phyloP scores from a whole-genome alignment of 2,329 filamentous ascomycete genomes.

The Xylaria hypoxylon region DNA sequence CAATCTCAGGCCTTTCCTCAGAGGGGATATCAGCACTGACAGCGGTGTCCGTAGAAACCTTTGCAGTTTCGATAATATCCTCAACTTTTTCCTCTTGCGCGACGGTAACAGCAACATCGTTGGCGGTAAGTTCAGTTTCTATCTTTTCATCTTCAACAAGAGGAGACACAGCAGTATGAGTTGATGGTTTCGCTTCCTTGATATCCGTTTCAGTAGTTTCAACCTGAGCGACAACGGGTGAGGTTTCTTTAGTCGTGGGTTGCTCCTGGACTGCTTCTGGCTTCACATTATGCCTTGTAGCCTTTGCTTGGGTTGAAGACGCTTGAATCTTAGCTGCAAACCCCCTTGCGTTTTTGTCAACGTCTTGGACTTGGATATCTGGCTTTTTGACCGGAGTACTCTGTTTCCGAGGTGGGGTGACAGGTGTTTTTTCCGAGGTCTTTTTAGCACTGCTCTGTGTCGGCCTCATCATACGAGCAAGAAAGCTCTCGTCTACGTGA shows the following conservation, averaged over 20 bases:
- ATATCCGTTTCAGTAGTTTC: conserved; percentile 42
- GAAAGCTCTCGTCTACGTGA: conserved; percentile 75
- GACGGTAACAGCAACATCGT: conserved; percentile 25
- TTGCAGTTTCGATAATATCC: conserved; percentile 39
- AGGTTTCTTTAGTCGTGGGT: conserved; percentile 46
- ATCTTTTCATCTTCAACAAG: conserved; percentile 38
- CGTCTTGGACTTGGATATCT: conserved; percentile 40
- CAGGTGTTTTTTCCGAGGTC: conserved; percentile 69
- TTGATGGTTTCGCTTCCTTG: conserved; percentile 39
- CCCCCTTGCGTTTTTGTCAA: conserved; percentile 46
- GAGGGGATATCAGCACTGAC: conserved; percentile 23
- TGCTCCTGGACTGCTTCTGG: conserved; percentile 35
- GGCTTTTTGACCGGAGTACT: conserved; percentile 38
- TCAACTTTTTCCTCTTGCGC: conserved; percentile 27
- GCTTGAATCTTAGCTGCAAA: conserved; percentile 44
- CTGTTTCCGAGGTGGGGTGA: conserved; percentile 62
- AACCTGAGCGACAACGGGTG: conserved; percentile 40
- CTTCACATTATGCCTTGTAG: conserved; percentile 40
- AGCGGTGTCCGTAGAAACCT: conserved; percentile 37
- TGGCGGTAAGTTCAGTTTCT: conserved; percentile 20
- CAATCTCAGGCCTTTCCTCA: conserved; percentile 34
- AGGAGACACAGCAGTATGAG: conserved; percentile 37
- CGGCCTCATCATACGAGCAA: conserved; percentile 85
- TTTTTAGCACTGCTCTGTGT: conserved; percentile 77
- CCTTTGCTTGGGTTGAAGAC: conserved; percentile 43